phyloP scores from a whole-genome alignment of 495 filamentous ascomycete genomes.

The Barbatosphaeria neglecta region DNA sequence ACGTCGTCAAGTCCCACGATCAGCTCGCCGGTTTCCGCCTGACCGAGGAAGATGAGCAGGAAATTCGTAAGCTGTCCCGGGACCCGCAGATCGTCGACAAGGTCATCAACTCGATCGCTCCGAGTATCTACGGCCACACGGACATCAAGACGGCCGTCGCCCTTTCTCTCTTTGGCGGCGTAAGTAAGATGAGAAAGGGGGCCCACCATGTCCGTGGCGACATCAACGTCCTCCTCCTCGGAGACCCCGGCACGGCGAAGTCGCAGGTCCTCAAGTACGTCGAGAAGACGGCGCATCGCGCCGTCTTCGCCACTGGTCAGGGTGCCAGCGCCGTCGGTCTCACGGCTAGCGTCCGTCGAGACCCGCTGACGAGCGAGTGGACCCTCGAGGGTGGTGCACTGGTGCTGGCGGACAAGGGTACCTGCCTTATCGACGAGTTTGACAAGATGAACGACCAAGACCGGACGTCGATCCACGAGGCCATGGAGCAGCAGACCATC shows the following conservation, averaged over 20 bases:
- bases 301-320: constrained; percentile 97
- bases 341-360: constrained; percentile 89
- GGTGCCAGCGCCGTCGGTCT: constrained; percentile 96
- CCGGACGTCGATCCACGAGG: constrained; percentile 95
- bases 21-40: constrained; percentile 95
- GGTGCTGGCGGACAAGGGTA: constrained; percentile 89
- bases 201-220: constrained; percentile 88
- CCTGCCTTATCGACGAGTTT: constrained; percentile 97
- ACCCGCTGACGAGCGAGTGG: constrained; percentile 95
- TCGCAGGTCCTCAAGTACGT: constrained; percentile 97
- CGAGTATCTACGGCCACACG: constrained; percentile 91
- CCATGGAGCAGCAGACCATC: constrained; percentile 99
- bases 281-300: constrained; percentile 93
- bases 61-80: constrained; percentile 74
- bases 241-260: constrained; percentile 96
- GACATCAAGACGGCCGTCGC: constrained; percentile 98
- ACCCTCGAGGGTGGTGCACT: constrained; percentile 94
- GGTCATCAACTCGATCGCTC: constrained; percentile 87
- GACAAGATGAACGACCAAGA: constrained; percentile 99
- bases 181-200: constrained; percentile 79
- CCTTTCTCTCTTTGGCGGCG: constrained; percentile 88
- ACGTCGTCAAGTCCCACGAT: constrained; percentile 93
- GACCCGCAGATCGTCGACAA: constrained; percentile 93
- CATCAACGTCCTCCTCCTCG: constrained; percentile 94
- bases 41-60: constrained; percentile 88